phyloP scores from a whole-genome alignment of 257 asterid genomes.

The Misopates orontium region DNA sequence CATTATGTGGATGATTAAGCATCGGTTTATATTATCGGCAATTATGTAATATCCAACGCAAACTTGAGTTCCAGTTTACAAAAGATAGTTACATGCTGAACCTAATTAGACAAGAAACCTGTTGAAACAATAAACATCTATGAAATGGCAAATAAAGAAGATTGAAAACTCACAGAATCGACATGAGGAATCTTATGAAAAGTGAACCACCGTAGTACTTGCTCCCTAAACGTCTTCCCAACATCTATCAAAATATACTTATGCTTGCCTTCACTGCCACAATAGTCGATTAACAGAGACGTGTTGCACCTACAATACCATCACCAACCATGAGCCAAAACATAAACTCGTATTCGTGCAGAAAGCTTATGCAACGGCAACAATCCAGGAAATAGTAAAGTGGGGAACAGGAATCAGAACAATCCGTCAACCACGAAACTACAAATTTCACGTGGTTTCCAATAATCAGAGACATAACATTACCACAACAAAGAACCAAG shows the following conservation, averaged over 20 bases:
- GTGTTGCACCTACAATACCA: slow-evolving; percentile 87
- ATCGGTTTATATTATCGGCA: too few relatives aligned
- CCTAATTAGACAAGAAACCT: neutral
- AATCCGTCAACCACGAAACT: neutral
- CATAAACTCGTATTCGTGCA: neutral
- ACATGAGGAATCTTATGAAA: slow-evolving; percentile 71
- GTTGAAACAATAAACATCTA: too few relatives aligned
- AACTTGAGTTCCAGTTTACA: neutral
- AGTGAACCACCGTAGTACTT: slow-evolving; percentile 97
- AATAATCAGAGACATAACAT: slow-evolving; percentile 8
- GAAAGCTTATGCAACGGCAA: too few relatives aligned
- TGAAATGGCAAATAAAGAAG: neutral
- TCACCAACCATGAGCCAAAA: too few relatives aligned
- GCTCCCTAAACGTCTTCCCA: slow-evolving; percentile 96
- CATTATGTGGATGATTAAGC: too few relatives aligned
- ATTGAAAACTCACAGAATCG: slow-evolving; percentile 74
- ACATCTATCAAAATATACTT: slow-evolving; percentile 87
- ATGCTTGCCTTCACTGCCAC: slow-evolving; percentile 50
- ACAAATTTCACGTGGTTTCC: neutral
- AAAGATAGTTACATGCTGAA: neutral
- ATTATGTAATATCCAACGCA: neutral
- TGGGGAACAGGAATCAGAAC: neutral
- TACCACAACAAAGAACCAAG: slow-evolving; percentile 9
- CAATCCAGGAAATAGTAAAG: neutral
- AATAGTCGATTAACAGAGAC: slow-evolving; percentile 88